Percentiles rank a stretch among this genome's conserved stretches.
Conservation (phyloP, 1,284 basidiomycete genomes). For the Megacollybia platyphylla region DNA sequence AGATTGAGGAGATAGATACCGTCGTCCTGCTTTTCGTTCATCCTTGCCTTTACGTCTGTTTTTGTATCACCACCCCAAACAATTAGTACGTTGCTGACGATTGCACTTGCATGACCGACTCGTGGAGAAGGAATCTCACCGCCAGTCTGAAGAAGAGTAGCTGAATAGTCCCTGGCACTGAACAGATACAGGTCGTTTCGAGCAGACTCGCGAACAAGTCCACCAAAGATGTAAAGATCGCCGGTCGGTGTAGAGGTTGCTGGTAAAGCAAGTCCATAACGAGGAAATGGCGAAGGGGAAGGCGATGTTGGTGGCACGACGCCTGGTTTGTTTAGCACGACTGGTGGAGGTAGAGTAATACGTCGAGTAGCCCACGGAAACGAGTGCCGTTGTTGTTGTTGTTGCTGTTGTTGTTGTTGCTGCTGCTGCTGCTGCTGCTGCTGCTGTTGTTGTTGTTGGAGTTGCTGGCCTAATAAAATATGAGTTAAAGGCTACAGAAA, state of each 20-base stretch:
- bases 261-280: conserved; percentile 96
- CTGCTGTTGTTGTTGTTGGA: conserved; percentile 12
- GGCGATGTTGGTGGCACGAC: conserved; percentile 43
- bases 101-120: conserved; percentile 92
- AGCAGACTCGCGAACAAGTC: conserved; percentile 85
- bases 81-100: conserved; percentile 92
- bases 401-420: conserved; percentile 16
- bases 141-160: conserved; percentile 73
- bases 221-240: conserved; percentile 95
- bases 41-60: conserved; percentile 51
- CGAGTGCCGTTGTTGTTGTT: conserved; percentile 39
- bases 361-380: conserved; percentile 74
- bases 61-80: conserved; percentile 98
- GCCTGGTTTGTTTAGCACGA: conserved; percentile 48
- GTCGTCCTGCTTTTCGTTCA: conserved; percentile 82
- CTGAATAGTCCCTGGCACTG: conserved; percentile 68
- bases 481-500: neutral
- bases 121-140: conserved; percentile 86
- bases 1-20: conserved; percentile 93
- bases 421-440: conserved; percentile 19
- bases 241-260: conserved; percentile 70
- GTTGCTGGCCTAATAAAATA: conserved; percentile 1
- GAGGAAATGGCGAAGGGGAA: conserved; percentile 84
- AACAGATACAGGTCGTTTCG: conserved; percentile 93
- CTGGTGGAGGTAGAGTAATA: conserved; percentile 51